These are phyloP conservation scores for Lentinus polychrous DNA, from an alignment of 1,284 basidiomycete genomes.

Conservation along the genomic window DNA sequence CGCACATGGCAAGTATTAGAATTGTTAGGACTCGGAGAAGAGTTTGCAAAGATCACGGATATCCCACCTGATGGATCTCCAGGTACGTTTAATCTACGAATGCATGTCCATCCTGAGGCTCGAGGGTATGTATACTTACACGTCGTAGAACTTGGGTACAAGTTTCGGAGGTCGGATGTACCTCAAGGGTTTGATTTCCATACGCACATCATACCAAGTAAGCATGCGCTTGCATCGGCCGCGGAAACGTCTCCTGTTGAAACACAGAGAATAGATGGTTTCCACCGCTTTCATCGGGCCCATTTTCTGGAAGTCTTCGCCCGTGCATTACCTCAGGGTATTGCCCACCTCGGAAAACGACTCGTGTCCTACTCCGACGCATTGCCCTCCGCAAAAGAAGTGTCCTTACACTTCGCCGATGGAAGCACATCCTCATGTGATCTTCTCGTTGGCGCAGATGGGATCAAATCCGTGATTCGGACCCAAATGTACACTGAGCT, in stretches of 20 bases:
- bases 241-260: not conserved
- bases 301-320: conserved; percentile 40
- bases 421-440: conserved; percentile 34
- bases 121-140: not conserved
- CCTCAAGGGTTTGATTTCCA: conserved; percentile 33
- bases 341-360: conserved; percentile 38
- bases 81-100: conserved; percentile 17
- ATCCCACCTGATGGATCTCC: conserved; percentile 31
- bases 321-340: conserved; percentile 29
- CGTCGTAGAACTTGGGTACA: conserved; percentile 33
- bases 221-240: conserved; percentile 15
- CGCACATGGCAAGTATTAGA: conserved; percentile 37
- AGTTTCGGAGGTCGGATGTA: conserved; percentile 36
- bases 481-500: conserved; percentile 18
- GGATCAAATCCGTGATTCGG: conserved; percentile 40
- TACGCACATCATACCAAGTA: conserved; percentile 32
- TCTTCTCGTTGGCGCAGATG: conserved; percentile 40
- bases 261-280: conserved; percentile 29
- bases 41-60: conserved; percentile 36
- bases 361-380: conserved; percentile 8
- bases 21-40: conserved; percentile 30
- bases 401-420: conserved; percentile 30
- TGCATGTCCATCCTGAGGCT: not conserved
- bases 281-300: conserved; percentile 40
- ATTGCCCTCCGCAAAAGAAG: not conserved